Base-by-base conservation (phyloP, 257 asterid genomes). In the Avicennia marina region DNA sequence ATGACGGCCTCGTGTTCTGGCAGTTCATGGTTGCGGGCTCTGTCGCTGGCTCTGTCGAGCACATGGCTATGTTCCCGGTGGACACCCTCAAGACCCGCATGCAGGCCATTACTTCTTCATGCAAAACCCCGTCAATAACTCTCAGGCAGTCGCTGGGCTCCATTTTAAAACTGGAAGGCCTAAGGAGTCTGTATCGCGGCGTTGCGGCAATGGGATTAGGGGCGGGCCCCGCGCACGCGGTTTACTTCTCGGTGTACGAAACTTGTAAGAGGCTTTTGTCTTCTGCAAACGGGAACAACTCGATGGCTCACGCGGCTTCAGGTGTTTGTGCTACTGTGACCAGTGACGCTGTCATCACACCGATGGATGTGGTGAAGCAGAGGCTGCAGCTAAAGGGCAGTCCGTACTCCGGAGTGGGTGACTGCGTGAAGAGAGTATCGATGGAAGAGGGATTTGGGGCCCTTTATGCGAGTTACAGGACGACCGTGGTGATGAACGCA, bases 331-430 rank as follows among this genome's bases (percentile, higher is more conserved):
- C 87, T 2, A 79, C 87, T 0, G 77, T 82, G 7, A 74, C 84
- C 1, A 80, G 88, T 7, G 88, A 83, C 19, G 81, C 91, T 0
- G 85, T 83, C 52, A 51, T 83, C 4, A 80, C 88, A 16, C 93
- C 88, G 0, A 80, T 83, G 93, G 88, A 80, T 49, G 78, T 83
- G 68, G 93, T 83, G 72, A 83, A 80, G 77, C 91, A 83, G 54
- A 66, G 85, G 64, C 51, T 83, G 70, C 93, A 83, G 75, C 21
- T 83, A 53, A 70, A 63, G 56, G 80, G 80, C 1, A 83, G 93
- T 64, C 93, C 93, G 0, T 83, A 78, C 12, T 71, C 60, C 69
- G 88, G 88, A 17, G 82, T 83, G 62, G 50, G 64, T 4, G 83
- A 80, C 53, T 83, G 88, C 17, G 80, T 78, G 75, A 71, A n/a